Percentiles rank a stretch among this genome's conserved stretches.
phyloP scores from a whole-genome alignment of 2,329 filamentous ascomycete genomes.

The Pestalotiopsis sp. region DNA sequence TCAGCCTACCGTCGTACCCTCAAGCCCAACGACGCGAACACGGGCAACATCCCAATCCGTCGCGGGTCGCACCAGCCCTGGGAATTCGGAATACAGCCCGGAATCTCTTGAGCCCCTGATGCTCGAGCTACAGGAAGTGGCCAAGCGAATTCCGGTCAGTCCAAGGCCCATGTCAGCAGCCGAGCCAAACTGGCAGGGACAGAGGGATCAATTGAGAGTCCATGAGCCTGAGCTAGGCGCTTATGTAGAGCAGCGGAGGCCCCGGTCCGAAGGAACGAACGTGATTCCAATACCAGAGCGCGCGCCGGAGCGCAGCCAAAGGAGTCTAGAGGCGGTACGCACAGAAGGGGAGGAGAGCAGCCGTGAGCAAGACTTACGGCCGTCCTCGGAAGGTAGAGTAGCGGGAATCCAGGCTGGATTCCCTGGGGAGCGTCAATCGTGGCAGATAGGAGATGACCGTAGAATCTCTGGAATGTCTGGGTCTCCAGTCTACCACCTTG shows the following conservation, averaged over 20 bases:
- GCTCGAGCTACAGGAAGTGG: conserved; percentile 41
- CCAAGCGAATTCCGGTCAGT: background rate
- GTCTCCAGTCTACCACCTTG: background rate
- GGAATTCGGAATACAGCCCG: conserved; percentile 29
- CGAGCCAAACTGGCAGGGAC: background rate
- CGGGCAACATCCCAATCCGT: background rate
- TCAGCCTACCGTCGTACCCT: background rate
- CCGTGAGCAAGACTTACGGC: background rate
- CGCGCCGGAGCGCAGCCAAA: background rate
- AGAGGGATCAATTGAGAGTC: background rate
- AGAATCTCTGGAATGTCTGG: background rate
- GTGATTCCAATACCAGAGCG: background rate
- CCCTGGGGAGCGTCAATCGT: background rate
- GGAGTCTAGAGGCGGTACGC: background rate
- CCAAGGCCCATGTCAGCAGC: background rate
- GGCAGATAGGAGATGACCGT: background rate
- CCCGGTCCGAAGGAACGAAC: too few relatives aligned
- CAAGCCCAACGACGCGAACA: background rate
- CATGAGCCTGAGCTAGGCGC: background rate
- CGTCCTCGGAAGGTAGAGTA: background rate
- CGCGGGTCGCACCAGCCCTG: conserved; percentile 20
- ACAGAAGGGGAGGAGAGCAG: background rate
- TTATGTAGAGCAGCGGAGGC: background rate
- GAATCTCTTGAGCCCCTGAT: conserved; percentile 48
- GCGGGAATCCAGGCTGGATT: background rate